phyloP scores from a whole-genome alignment of 306 rosid genomes.

The Psophocarpus tetragonolobus region DNA sequence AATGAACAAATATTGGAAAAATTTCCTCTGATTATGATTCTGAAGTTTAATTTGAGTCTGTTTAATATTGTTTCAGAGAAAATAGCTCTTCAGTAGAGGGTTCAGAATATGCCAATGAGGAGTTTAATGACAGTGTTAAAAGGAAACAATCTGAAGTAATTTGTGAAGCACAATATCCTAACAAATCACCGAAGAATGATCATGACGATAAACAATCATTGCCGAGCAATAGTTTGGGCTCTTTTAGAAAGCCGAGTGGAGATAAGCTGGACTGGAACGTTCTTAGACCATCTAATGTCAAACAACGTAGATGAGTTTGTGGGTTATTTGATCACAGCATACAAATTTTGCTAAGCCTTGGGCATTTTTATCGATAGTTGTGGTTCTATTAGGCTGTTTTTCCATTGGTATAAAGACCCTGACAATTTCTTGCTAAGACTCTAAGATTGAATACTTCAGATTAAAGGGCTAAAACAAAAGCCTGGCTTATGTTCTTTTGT shows the following conservation, averaged over 20 bases:
- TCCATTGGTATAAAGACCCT: neutral
- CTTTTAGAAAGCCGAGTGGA: conserved; percentile 66
- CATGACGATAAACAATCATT: conserved; percentile 42
- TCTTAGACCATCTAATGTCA: conserved; percentile 64
- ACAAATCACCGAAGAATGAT: conserved; percentile 57
- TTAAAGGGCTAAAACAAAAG: conserved; percentile 5
- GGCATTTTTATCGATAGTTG: conserved; percentile 27
- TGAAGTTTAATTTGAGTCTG: neutral
- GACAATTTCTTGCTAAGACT: neutral
- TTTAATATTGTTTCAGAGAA: conserved; percentile 57
- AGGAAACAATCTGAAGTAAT: conserved; percentile 58
- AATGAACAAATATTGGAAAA: neutral
- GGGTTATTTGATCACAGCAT: conserved; percentile 32
- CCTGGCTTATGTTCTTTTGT: neutral
- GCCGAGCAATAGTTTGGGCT: conserved; percentile 45
- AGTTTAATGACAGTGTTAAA: conserved; percentile 54
- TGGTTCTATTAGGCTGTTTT: conserved; percentile 10
- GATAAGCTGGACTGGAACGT: conserved; percentile 69
- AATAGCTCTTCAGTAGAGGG: conserved; percentile 46
- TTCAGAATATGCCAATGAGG: conserved; percentile 37
- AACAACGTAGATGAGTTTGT: conserved; percentile 45
- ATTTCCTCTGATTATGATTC: neutral
- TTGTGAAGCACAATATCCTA: conserved; percentile 48
- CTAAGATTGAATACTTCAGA: conserved; percentile 17
- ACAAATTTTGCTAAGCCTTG: conserved; percentile 22